Conservation (phyloP, 1,139 yeast genomes). For the Yamadazyma spencermartinsiae region DNA sequence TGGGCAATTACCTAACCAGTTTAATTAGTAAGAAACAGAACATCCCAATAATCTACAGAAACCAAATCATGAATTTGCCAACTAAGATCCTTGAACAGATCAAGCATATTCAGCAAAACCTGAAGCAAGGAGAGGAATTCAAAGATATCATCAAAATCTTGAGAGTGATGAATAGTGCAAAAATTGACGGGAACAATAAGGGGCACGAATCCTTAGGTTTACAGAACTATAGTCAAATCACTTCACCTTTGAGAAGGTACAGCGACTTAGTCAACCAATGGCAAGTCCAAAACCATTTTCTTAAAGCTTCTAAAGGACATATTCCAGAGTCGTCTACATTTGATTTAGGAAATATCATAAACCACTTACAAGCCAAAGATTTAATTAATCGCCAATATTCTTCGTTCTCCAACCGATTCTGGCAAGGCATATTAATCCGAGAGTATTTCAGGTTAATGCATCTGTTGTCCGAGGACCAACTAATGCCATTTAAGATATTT, state of each 20-base stretch:
- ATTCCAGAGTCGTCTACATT: background rate
- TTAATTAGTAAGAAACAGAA: constrained; percentile 41
- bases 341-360: constrained; percentile 9
- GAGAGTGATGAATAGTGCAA: constrained; percentile 31
- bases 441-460: constrained; percentile 24
- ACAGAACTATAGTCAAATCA: constrained; percentile 65
- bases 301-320: background rate
- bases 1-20: constrained; percentile 69
- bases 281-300: constrained; percentile 28
- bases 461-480: constrained; percentile 9
- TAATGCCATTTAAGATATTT: constrained; percentile 26
- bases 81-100: constrained; percentile 41
- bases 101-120: constrained; percentile 11
- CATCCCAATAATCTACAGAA: constrained; percentile 59
- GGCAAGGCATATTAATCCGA: constrained; percentile 40
- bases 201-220: constrained; percentile 70
- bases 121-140: constrained; percentile 16
- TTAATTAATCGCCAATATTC: constrained; percentile 27
- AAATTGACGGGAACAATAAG: constrained; percentile 32
- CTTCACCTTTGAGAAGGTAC: constrained; percentile 87
- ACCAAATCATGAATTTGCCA: constrained; percentile 33
- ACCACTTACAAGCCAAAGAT: constrained; percentile 35
- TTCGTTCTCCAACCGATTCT: constrained; percentile 30
- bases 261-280: constrained; percentile 84
- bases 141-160: constrained; percentile 20